These are phyloP conservation scores for Lycium ferocissimum DNA, from an alignment of 257 asterid species.

Conservation along the genomic window DNA sequence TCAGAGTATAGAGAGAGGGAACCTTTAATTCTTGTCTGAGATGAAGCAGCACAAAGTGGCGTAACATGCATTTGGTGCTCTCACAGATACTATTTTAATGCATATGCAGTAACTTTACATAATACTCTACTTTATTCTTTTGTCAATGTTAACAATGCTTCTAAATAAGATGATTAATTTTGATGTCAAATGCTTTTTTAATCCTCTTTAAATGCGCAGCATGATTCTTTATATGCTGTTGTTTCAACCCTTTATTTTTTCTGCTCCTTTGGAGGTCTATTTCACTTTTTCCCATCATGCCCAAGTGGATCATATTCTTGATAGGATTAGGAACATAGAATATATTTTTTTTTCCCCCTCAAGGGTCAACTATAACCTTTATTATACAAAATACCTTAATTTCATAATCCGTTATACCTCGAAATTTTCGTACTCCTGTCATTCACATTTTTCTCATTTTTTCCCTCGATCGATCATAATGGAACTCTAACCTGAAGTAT, in stretches of 20 bases:
- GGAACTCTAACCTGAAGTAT: too few species aligned
- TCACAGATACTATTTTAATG: neutral
- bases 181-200: neutral
- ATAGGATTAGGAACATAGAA: neutral
- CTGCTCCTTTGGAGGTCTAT: neutral
- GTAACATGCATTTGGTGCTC: neutral
- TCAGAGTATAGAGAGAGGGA: neutral
- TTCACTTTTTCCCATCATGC: neutral
- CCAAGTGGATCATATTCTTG: neutral
- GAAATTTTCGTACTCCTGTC: too few species aligned
- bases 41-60: constrained; percentile 58
- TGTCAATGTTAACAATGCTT: too few species aligned
- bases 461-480: too few species aligned
- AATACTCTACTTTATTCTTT: too few species aligned
- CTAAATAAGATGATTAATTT: neutral
- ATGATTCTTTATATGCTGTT: neutral
- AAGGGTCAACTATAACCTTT: too few species aligned
- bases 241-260: neutral
- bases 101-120: neutral
- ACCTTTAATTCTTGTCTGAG: constrained; percentile 47
- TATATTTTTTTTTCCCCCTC: neutral
- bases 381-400: too few species aligned
- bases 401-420: too few species aligned
- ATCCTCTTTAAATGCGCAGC: neutral
- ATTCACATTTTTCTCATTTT: too few species aligned